A percentile compares a stretch with the other conserved stretches of the same genome.
Evolutionary conservation across 352 stramenopile species (phyloP).

Genomic region (Poterioochromonas sp.): DNA sequence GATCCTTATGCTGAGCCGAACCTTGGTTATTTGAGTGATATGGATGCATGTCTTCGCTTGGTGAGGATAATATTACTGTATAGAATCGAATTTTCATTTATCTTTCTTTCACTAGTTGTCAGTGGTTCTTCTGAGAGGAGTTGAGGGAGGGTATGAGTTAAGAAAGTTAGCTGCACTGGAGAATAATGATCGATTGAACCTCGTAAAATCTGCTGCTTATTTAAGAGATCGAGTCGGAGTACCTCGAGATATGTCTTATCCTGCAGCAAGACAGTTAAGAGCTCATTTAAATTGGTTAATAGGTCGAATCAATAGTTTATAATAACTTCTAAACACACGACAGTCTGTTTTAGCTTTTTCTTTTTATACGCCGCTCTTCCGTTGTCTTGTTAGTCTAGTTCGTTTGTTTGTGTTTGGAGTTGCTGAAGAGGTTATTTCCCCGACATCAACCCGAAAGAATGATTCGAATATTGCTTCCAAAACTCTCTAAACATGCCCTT

Average conservation of each 20-base stretch:
- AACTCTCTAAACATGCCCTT: too few relatives aligned
- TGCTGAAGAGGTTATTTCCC: too few relatives aligned
- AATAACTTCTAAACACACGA: too few relatives aligned
- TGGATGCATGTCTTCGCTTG: conserved; percentile 35
- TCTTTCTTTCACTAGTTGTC: neutral
- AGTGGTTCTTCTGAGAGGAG: too few relatives aligned
- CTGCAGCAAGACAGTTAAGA: conserved; percentile 42
- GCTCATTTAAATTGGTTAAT: conserved; percentile 45
- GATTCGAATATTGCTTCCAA: too few relatives aligned
- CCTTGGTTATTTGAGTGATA: conserved; percentile 35
- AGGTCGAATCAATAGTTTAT: conserved; percentile 26
- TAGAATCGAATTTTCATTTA: conserved; percentile 29
- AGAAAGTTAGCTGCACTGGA: conserved; percentile 21
- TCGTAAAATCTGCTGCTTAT: conserved; percentile 36
- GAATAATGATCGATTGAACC: conserved; percentile 26
- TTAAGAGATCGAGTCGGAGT: conserved; percentile 45
- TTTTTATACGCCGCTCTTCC: too few relatives aligned
- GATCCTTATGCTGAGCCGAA: conserved; percentile 44
- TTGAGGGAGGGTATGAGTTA: too few relatives aligned
- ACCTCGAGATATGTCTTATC: conserved; percentile 48
- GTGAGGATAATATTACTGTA: neutral
- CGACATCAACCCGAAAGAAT: too few relatives aligned
- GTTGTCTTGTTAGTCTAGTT: too few relatives aligned
- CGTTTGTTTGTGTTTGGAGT: too few relatives aligned
- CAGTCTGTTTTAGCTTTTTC: too few relatives aligned